Evolutionary conservation across 1,139 yeast species (phyloP).

Genomic region (Suhomyces chickasaworum): DNA sequence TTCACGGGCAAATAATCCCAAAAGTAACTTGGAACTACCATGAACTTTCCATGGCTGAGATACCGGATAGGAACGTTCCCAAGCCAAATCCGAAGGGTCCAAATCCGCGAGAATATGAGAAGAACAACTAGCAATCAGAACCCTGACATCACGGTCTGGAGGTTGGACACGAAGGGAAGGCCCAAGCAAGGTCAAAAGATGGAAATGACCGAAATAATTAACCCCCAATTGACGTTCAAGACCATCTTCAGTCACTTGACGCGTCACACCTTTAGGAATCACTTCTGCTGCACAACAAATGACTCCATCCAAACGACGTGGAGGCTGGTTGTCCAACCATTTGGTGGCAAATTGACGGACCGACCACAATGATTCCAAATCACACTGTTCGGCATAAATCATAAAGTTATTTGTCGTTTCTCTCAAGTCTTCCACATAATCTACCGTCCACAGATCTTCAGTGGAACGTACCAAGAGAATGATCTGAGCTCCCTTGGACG

Average conservation of each 20-base stretch:
- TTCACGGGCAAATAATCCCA: conserved; percentile 73
- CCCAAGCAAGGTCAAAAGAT: conserved; percentile 70
- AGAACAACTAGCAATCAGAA: conserved; percentile 74
- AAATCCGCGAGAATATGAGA: conserved; percentile 72
- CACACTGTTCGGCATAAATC: conserved; percentile 88
- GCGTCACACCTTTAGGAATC: conserved; percentile 62
- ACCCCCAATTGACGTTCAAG: conserved; percentile 81
- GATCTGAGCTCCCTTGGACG: conserved; percentile 82
- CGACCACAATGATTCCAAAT: conserved; percentile 70
- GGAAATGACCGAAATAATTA: conserved; percentile 80
- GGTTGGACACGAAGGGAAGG: conserved; percentile 89
- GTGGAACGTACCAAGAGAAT: conserved; percentile 67
- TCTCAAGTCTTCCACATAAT: conserved; percentile 76
- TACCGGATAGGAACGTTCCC: conserved; percentile 61
- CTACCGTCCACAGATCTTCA: conserved; percentile 75
- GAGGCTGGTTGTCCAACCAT: conserved; percentile 91
- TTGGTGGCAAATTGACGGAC: conserved; percentile 90
- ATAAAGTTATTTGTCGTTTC: conserved; percentile 66
- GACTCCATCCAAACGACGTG: conserved; percentile 86
- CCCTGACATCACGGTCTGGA: conserved; percentile 89
- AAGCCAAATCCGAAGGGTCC: conserved; percentile 66
- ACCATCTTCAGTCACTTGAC: conserved; percentile 76
- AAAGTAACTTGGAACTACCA: conserved; percentile 78
- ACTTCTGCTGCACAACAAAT: conserved; percentile 86
- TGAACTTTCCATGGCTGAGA: conserved; percentile 71